phyloP scores from a whole-genome alignment of 1,284 basidiomycete species.

The Lentinus polychrous region DNA sequence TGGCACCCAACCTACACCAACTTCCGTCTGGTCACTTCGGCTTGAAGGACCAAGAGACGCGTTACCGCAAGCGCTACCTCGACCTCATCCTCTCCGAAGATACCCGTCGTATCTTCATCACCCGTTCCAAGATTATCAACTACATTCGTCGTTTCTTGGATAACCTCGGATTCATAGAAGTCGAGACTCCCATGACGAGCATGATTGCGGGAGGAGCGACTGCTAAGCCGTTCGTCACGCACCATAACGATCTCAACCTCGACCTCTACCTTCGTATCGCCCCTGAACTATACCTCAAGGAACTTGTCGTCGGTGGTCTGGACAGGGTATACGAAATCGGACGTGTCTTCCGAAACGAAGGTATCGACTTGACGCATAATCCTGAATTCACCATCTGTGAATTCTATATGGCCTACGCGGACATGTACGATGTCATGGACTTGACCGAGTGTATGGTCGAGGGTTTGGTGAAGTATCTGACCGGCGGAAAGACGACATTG shows the following conservation, averaged over 20 bases:
- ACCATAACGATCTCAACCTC: conserved; percentile 97
- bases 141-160: conserved; percentile 92
- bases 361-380: conserved; percentile 98
- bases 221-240: conserved; percentile 97
- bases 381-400: conserved; percentile 99
- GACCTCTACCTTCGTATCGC: conserved; percentile 98
- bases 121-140: conserved; percentile 83
- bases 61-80: conserved; percentile 98
- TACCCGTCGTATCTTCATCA: conserved; percentile 89
- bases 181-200: conserved; percentile 98
- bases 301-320: conserved; percentile 94
- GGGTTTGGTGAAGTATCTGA: conserved; percentile 88
- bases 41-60: conserved; percentile 93
- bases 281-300: conserved; percentile 97
- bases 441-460: conserved; percentile 91
- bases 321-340: conserved; percentile 99
- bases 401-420: conserved; percentile 99
- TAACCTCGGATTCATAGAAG: conserved; percentile 92
- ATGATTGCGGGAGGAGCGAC: conserved; percentile 96
- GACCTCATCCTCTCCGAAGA: conserved; percentile 95
- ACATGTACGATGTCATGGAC: conserved; percentile 99
- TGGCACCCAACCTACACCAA: conserved; percentile 95
- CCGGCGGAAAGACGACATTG: conserved; percentile 76
- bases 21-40: conserved; percentile 88
- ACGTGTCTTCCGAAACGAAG: conserved; percentile 97